phyloP scores from a whole-genome alignment of 2,329 filamentous ascomycete genomes.

The Immersiporthe knoxdaviesiana region DNA sequence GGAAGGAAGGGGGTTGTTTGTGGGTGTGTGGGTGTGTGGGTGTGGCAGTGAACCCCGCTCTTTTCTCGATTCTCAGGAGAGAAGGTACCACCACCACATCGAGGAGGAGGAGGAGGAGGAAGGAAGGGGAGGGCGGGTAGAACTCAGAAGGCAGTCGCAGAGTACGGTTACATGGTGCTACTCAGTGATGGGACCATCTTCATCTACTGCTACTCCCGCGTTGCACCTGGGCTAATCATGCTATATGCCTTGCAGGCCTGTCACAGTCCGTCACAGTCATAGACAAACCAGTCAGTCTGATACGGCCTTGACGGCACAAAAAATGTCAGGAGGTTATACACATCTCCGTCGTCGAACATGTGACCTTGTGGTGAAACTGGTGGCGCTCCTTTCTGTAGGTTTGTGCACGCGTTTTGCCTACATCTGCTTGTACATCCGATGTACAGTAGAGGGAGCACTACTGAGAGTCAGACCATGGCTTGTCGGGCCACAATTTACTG shows the following conservation, averaged over 20 bases:
- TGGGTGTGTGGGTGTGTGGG: not conserved
- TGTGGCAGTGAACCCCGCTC: not conserved
- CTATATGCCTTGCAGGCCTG: too few species aligned
- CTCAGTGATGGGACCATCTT: not conserved
- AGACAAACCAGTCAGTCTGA: not conserved
- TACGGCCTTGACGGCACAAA: not conserved
- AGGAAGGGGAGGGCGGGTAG: too few species aligned
- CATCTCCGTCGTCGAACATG: too few species aligned
- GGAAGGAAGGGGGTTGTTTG: not conserved
- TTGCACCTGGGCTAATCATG: too few species aligned
- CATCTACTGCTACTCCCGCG: too few species aligned
- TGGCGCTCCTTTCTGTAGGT: too few species aligned
- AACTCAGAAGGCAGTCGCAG: not conserved
- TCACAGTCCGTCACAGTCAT: too few species aligned
- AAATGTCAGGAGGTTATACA: not conserved
- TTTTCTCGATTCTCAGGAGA: not conserved
- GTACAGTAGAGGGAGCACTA: too few species aligned
- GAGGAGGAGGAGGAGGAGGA: not conserved
- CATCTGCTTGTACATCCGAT: too few species aligned
- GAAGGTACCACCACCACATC: not conserved
- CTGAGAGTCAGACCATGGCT: not conserved
- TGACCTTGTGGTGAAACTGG: too few species aligned
- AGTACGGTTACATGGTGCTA: too few species aligned
- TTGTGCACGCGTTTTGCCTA: too few species aligned
- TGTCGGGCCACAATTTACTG: not conserved